Evolutionary conservation across 1,284 basidiomycete species (phyloP), one percentile per base, ranked within the genome.

Genomic region (Tausonia pullulans): DNA sequence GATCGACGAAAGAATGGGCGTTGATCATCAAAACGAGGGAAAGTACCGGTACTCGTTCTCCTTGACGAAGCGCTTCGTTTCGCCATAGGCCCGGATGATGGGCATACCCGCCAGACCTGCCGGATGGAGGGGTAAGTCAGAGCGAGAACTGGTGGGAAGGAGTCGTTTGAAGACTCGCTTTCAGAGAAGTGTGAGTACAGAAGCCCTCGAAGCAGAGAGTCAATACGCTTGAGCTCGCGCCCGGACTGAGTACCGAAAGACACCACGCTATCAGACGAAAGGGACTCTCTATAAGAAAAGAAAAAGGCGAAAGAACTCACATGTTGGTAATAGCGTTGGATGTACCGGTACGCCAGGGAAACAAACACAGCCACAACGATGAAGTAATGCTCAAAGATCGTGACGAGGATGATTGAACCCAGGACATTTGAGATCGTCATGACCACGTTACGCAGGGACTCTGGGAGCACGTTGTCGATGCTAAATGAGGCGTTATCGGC

Each of bases 111-210:
- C 83, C 1, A 92, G 77, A 46, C 46, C 27, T 50, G 48, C 10
- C 10, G 9, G 9, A 16, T 54, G 52, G 27, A n/a, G 7, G 8
- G 16, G 13, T 54, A n/a, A 54, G 52, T n/a, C 11, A 54, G 8
- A 8, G 16, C 13, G 8, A 44, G 4, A 27, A 54, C 6, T 16
- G 49, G 3, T n/a, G 46, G 50, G 27, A 43, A 41, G 41, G 45
- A 41, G n/a, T 16, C 48, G 43, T 16, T 6, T 5, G 27, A 48
- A 51, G 39, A 50, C 58, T 59, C 48, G 1, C 86, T 87, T 75
- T 93, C 89, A 0, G 86, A 84, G 70, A 92, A 87, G 76, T 90
- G 88, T 2, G 87, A 81, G 72, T 90, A 91, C 13, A 91, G 79
- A 40, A 85, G 74, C 0, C 84, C 85, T 52, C 86, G 83, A 11